phyloP scores from a whole-genome alignment of 176 grass and related monocot species.

The Poa annua region DNA sequence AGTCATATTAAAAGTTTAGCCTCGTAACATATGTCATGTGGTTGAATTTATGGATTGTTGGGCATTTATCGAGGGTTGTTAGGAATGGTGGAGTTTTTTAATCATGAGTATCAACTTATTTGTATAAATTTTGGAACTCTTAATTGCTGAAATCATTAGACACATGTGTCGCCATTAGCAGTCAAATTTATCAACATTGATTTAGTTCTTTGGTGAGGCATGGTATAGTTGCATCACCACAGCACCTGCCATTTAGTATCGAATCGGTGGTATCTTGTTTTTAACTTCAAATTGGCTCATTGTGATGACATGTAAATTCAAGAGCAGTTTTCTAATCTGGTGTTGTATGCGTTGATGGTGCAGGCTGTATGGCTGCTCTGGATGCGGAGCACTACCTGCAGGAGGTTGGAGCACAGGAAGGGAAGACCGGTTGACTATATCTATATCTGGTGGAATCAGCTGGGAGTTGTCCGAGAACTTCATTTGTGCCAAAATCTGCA shows the following conservation, averaged over 20 bases:
- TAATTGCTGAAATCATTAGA: neutral
- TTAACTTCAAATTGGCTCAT: neutral
- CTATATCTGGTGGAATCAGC: slow-evolving; percentile 38
- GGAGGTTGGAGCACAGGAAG: slow-evolving; percentile 73
- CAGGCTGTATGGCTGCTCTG: slow-evolving; percentile 96
- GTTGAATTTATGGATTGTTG: neutral
- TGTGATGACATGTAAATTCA: neutral
- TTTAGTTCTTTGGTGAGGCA: neutral
- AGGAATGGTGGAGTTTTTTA: neutral
- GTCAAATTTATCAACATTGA: neutral
- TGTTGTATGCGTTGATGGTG: neutral
- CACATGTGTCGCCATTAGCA: neutral
- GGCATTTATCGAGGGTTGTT: neutral
- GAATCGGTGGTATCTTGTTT: neutral
- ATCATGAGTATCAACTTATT: neutral
- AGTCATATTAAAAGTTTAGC: neutral
- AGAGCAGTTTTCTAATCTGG: neutral
- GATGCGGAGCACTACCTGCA: slow-evolving; percentile 98
- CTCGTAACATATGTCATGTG: neutral
- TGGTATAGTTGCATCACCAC: neutral
- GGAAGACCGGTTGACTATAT: slow-evolving; percentile 69
- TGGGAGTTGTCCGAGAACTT: neutral
- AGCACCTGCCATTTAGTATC: neutral
- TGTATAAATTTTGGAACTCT: neutral
- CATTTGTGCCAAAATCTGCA: slow-evolving; percentile 30